Evolutionary conservation across 495 filamentous ascomycete genomes (phyloP).

Genomic region (Penicillium silybi): DNA sequence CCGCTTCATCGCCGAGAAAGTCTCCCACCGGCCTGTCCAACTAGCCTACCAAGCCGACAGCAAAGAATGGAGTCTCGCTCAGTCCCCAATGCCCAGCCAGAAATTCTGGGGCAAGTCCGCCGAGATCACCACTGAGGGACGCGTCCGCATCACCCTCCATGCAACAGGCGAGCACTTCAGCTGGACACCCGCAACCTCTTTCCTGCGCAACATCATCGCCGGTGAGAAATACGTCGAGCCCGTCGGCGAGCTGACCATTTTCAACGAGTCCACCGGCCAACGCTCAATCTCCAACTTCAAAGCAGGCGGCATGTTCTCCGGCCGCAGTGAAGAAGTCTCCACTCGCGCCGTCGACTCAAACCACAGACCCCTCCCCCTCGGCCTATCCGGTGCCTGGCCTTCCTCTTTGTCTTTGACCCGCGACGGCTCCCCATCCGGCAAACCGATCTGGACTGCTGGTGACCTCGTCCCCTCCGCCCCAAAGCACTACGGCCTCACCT

Average conservation of each 20-base stretch:
- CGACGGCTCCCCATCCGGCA: constrained; percentile 49
- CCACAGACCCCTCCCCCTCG: constrained; percentile 56
- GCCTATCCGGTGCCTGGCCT: constrained; percentile 82
- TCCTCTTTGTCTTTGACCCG: constrained; percentile 59
- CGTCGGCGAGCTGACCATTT: constrained; percentile 77
- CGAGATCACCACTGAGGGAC: constrained; percentile 88
- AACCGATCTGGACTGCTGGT: constrained; percentile 73
- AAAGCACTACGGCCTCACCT: constrained; percentile 79
- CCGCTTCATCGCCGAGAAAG: constrained; percentile 88
- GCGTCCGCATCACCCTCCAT: constrained; percentile 70
- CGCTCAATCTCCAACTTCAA: constrained; percentile 84
- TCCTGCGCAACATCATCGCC: constrained; percentile 92
- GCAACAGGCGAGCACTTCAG: constrained; percentile 71
- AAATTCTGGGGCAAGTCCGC: constrained; percentile 99
- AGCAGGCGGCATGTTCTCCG: constrained; percentile 91
- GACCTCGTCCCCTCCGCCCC: constrained; percentile 68
- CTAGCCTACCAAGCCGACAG: constrained; percentile 91
- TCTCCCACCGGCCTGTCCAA: constrained; percentile 85
- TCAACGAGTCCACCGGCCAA: constrained; percentile 74
- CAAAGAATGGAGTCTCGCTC: constrained; percentile 75
- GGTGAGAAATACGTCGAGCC: constrained; percentile 98
- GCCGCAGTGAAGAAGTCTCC: constrained; percentile 83
- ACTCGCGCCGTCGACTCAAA: constrained; percentile 65
- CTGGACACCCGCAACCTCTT: constrained; percentile 80
- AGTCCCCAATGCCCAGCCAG: constrained; percentile 82